Evolutionary conservation across 176 grass and related monocot genomes (phyloP).

Genomic region (Rhynchospora tenuis): DNA sequence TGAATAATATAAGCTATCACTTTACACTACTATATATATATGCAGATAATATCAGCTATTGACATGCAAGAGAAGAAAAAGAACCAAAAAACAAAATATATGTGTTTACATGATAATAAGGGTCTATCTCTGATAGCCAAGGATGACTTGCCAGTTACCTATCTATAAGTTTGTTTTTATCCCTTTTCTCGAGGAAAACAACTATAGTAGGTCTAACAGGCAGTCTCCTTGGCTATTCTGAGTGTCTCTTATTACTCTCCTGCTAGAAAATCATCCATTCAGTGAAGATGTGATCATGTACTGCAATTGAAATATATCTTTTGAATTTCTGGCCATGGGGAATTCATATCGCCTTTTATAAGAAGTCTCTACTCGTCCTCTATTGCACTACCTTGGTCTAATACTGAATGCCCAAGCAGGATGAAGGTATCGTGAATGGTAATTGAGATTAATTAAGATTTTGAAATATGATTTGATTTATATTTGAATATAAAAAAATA

Average conservation of each 20-base stretch:
- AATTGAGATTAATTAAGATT: no score
- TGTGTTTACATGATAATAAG: conserved; percentile 5
- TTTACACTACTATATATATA: not conserved
- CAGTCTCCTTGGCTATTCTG: conserved; percentile 28
- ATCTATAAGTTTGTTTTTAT: conserved; percentile 13
- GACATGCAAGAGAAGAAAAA: not conserved
- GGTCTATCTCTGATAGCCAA: conserved; percentile 30
- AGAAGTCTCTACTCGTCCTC: no score
- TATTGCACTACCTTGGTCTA: no score
- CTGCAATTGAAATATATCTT: not conserved
- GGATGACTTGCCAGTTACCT: conserved; percentile 18
- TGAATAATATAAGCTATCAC: not conserved
- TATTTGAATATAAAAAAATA: no score
- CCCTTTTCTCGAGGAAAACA: not conserved
- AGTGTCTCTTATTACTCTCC: conserved; percentile 15
- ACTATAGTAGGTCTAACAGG: conserved; percentile 9
- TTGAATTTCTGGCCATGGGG: not conserved
- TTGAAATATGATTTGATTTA: no score
- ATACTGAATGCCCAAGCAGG: no score
- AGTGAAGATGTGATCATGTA: not conserved
- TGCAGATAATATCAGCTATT: not conserved
- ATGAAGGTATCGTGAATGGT: no score
- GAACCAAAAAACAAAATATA: not conserved
- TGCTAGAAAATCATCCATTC: not conserved
- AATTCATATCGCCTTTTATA: not conserved